Evolutionary conservation across 495 filamentous ascomycete genomes (phyloP).

Genomic region (Penicillium tannophilum): DNA sequence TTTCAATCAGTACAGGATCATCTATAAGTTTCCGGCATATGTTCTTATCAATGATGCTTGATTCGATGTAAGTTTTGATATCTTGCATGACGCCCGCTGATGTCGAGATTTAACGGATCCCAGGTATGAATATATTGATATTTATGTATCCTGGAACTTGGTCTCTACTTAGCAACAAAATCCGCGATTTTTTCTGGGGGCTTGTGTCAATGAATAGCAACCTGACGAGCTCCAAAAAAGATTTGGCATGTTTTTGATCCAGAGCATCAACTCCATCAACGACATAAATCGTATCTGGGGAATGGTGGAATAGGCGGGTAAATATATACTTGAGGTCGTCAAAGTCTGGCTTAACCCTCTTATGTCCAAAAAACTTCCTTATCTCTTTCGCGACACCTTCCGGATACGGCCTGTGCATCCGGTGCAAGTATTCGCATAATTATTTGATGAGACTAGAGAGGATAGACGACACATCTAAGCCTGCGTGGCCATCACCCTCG

Average conservation of each 20-base stretch:
- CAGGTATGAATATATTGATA: conserved; percentile 18
- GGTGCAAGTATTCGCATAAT: background rate
- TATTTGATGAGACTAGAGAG: conserved; percentile 1
- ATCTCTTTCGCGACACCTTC: background rate
- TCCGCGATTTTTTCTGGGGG: conserved; percentile 5
- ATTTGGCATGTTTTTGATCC: background rate
- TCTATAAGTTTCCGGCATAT: conserved; percentile 24
- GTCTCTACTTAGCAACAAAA: conserved; percentile 23
- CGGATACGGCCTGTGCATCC: background rate
- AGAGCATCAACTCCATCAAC: background rate
- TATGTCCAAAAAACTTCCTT: conserved; percentile 11
- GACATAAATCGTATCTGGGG: background rate
- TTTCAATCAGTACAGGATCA: conserved; percentile 17
- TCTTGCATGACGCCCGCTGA: conserved; percentile 24
- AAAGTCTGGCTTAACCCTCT: conserved; percentile 19
- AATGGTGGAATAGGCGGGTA: conserved; percentile 11
- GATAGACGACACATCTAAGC: background rate
- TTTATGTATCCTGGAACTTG: conserved; percentile 24
- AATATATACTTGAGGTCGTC: conserved; percentile 24
- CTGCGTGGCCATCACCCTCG: background rate
- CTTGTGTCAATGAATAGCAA: background rate
- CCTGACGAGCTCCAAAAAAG: background rate
- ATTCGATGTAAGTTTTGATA: conserved; percentile 26
- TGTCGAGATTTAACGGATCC: conserved; percentile 25
- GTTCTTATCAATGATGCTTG: conserved; percentile 23